Percentiles rank a stretch among this genome's conserved stretches.
phyloP scores from a whole-genome alignment of 1,284 basidiomycete genomes.

The Cutaneotrichosporon sp. region DNA sequence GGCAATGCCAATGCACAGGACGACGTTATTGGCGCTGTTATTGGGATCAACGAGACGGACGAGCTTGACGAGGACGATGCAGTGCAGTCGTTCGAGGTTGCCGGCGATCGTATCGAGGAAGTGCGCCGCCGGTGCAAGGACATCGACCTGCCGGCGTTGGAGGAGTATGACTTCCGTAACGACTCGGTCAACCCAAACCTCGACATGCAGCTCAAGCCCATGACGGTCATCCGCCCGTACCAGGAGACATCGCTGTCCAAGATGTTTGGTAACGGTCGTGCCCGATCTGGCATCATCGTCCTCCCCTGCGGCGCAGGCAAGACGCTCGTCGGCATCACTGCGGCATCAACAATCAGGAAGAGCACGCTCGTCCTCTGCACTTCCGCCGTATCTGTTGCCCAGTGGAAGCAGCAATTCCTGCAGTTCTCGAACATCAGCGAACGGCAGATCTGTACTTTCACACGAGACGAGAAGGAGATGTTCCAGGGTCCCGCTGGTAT shows the following conservation, averaged over 20 bases:
- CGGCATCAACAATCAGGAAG: slow-evolving; percentile 99
- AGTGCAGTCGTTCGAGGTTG: slow-evolving; percentile 90
- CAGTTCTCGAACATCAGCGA: slow-evolving; percentile 96
- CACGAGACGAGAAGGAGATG: slow-evolving; percentile 94
- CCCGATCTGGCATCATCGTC: slow-evolving; percentile 96
- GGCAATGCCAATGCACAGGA: slow-evolving; percentile 25
- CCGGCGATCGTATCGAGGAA: slow-evolving; percentile 84
- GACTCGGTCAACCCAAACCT: slow-evolving; percentile 90
- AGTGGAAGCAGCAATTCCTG: slow-evolving; percentile 96
- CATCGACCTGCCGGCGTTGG: slow-evolving; percentile 90
- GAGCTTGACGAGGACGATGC: slow-evolving; percentile 95
- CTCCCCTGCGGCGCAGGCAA: slow-evolving; percentile 98
- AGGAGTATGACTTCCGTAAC: slow-evolving; percentile 97
- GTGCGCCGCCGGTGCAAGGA: slow-evolving; percentile 92
- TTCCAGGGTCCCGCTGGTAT: slow-evolving; percentile 79
- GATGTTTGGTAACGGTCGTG: slow-evolving; percentile 98
- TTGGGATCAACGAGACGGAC: slow-evolving; percentile 79
- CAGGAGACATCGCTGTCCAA: slow-evolving; percentile 95
- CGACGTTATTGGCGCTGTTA: slow-evolving; percentile 65
- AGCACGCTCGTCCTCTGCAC: slow-evolving; percentile 97
- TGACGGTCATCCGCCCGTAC: slow-evolving; percentile 91
- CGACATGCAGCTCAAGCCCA: slow-evolving; percentile 94
- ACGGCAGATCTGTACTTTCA: slow-evolving; percentile 90
- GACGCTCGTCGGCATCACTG: slow-evolving; percentile 97
- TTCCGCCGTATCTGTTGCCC: slow-evolving; percentile 93